phyloP scores from a whole-genome alignment of 2,329 filamentous ascomycete species.

The Didymella glomerata region DNA sequence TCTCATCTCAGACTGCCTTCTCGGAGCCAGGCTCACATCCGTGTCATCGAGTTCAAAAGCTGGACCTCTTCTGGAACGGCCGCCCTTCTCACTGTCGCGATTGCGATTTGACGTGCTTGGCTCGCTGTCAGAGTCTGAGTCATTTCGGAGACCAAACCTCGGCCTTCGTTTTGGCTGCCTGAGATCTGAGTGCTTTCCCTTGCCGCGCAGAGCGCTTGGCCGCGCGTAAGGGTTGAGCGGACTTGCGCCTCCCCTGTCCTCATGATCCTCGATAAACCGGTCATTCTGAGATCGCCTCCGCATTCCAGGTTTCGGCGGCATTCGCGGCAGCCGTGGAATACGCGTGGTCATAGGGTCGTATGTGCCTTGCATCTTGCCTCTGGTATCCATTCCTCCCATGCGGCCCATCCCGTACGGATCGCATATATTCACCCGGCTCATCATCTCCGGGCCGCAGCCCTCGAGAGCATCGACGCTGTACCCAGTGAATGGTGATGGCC shows the following conservation, averaged over 20 bases:
- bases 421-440: not conserved
- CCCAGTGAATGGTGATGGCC: not conserved
- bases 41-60: not conserved
- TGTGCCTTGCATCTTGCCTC: conserved; percentile 4
- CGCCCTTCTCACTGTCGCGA: not conserved
- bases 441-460: not conserved
- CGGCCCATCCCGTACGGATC: conserved; percentile 1
- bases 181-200: not conserved
- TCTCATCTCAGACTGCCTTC: not conserved
- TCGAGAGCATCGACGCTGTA: not conserved
- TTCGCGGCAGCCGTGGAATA: conserved; percentile 14
- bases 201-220: conserved; percentile 12
- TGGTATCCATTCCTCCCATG: not conserved
- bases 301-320: conserved; percentile 13
- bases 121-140: not conserved
- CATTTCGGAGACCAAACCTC: not conserved
- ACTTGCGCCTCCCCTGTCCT: not conserved
- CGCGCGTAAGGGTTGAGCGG: conserved; percentile 1
- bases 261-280: not conserved
- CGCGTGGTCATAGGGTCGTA: conserved; percentile 6
- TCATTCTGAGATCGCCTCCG: not conserved
- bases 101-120: not conserved
- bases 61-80: not conserved
- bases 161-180: not conserved
- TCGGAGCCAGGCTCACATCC: not conserved